Conservation (phyloP, 73 alveolate species). For the Tetrahymena malaccensis region DNA sequence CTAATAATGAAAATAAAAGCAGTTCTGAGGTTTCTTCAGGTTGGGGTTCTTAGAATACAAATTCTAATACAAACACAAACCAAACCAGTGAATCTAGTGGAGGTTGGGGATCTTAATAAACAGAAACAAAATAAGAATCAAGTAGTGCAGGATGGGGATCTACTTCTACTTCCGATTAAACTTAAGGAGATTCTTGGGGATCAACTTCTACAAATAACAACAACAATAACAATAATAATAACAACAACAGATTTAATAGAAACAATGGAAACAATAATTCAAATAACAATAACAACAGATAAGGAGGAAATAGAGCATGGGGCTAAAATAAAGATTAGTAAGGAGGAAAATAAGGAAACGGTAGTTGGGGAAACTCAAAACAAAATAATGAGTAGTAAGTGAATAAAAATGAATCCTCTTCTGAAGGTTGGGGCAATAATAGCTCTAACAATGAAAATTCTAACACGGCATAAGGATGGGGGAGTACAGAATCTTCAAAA, state of each 20-base stretch:
- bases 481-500: neutral
- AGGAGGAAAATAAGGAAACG: neutral
- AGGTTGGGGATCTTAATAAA: neutral
- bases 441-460: neutral
- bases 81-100: neutral
- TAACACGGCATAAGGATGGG: neutral
- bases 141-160: neutral
- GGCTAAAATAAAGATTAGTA: neutral
- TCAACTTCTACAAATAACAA: neutral
- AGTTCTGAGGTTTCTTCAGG: neutral
- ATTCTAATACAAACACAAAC: neutral
- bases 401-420: neutral
- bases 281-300: neutral
- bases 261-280: neutral
- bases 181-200: neutral
- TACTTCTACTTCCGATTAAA: neutral
- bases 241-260: neutral
- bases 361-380: neutral
- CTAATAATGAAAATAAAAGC: neutral
- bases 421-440: neutral
- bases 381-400: neutral
- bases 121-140: neutral
- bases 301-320: neutral
- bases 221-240: neutral
- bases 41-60: neutral